Percentiles rank a stretch among this genome's conserved stretches.
These are phyloP conservation scores for Phytopythium boreale DNA, from an alignment of 352 stramenopile genomes.

Conservation along the genomic window DNA sequence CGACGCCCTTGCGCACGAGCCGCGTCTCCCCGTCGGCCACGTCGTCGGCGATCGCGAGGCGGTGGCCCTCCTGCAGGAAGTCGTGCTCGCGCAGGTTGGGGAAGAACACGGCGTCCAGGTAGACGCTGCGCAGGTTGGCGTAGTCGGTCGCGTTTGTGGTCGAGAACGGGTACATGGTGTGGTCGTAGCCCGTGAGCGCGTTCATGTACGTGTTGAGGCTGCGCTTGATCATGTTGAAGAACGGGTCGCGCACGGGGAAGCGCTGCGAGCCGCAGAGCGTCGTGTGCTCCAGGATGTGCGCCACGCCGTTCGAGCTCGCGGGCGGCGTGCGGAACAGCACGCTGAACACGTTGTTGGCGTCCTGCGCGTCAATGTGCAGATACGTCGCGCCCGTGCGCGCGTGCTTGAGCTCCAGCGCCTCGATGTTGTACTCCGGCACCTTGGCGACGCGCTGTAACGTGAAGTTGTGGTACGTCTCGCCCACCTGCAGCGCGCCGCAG, in stretches of 20 bases:
- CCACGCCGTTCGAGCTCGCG: conserved; percentile 94
- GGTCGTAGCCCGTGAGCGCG: conserved; percentile 97
- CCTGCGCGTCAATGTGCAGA: conserved; percentile 79
- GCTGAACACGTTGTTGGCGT: conserved; percentile 89
- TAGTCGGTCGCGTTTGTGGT: conserved; percentile 97
- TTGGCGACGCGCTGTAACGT: conserved; percentile 44
- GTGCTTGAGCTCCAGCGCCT: conserved; percentile 76
- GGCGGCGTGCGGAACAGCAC: conserved; percentile 98
- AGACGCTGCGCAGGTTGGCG: conserved; percentile 97
- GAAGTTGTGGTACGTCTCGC: conserved; percentile 80
- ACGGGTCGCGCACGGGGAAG: conserved; percentile 98
- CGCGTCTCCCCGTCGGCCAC: conserved; percentile 24
- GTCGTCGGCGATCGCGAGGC: conserved; percentile 47
- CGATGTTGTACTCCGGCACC: conserved; percentile 83
- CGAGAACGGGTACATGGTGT: conserved; percentile 99
- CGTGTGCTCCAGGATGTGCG: conserved; percentile 98
- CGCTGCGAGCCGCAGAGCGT: conserved; percentile 94
- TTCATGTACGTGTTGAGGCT: conserved; percentile 99
- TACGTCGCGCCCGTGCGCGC: conserved; percentile 68
- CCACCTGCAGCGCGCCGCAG: conserved; percentile 50
- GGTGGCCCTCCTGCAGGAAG: conserved; percentile 82
- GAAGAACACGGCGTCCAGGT: conserved; percentile 97
- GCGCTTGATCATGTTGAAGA: conserved; percentile 99
- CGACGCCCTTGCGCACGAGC: conserved; percentile 91
- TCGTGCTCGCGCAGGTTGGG: conserved; percentile 82